These are phyloP conservation scores for Herpetomonas muscarum DNA, from an alignment of 208 protist species.

Conservation along the genomic window DNA sequence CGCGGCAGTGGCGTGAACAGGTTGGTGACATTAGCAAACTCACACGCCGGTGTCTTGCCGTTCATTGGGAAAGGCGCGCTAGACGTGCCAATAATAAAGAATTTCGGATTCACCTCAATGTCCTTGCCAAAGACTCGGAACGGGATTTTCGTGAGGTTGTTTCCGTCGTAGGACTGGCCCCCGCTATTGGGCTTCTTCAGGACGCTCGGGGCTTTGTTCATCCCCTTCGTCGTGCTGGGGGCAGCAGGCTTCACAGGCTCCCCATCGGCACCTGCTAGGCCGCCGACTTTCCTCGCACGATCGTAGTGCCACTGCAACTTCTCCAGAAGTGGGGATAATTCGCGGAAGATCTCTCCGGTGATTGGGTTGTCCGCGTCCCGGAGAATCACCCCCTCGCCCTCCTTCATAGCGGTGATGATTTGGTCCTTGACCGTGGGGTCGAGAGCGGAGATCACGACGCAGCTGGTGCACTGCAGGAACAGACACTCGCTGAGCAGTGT, in stretches of 20 bases:
- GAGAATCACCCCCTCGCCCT: slow-evolving; percentile 65
- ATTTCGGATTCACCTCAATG: slow-evolving; percentile 26
- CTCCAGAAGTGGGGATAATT: slow-evolving; percentile 21
- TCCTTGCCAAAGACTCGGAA: slow-evolving; percentile 26
- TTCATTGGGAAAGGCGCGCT: slow-evolving; percentile 8
- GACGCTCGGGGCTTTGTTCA: not conserved
- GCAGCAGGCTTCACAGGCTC: too few species aligned
- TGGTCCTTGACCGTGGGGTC: slow-evolving; percentile 32
- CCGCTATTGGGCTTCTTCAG: too few species aligned
- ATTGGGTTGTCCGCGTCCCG: slow-evolving; percentile 43
- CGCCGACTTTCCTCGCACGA: not conserved
- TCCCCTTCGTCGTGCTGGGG: not conserved
- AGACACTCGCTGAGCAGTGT: slow-evolving; percentile 38
- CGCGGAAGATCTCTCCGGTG: slow-evolving; percentile 19
- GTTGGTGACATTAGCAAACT: slow-evolving; percentile 21
- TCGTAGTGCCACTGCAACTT: slow-evolving; percentile 7
- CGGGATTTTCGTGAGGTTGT: slow-evolving; percentile 8
- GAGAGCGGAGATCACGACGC: slow-evolving; percentile 45
- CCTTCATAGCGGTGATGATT: slow-evolving; percentile 39
- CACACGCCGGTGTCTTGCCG: not conserved
- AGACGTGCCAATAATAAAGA: slow-evolving; percentile 33
- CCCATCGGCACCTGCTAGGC: not conserved
- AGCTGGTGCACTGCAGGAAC: slow-evolving; percentile 37
- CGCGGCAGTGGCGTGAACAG: slow-evolving; percentile 5
- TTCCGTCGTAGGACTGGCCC: not conserved